Percentiles rank a stretch among this genome's conserved stretches.
phyloP scores from a whole-genome alignment of 176 grass and related monocot species.

The Aegilops longissima region DNA sequence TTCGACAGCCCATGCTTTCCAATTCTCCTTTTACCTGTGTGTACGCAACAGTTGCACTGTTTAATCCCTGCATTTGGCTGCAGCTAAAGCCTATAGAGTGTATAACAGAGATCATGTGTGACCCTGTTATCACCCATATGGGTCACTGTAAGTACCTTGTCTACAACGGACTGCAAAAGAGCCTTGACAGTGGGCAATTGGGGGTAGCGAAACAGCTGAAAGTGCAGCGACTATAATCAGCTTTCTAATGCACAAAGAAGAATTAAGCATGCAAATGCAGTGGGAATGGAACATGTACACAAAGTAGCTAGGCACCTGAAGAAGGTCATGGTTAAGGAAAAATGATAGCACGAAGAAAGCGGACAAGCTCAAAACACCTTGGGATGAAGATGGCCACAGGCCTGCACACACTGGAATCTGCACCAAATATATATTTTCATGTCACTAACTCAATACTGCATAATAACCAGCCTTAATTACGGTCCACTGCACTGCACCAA shows the following conservation, averaged over 20 bases:
- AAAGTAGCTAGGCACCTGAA: background rate
- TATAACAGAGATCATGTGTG: background rate
- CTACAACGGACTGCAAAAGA: background rate
- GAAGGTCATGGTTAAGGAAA: background rate
- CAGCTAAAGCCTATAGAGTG: background rate
- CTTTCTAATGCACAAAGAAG: background rate
- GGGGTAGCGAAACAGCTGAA: background rate
- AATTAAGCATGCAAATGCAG: background rate
- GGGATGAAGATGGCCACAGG: background rate
- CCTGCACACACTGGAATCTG: background rate
- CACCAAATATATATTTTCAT: background rate
- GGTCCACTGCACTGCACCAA: background rate
- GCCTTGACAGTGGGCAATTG: background rate
- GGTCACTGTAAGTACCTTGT: background rate
- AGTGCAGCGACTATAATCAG: background rate
- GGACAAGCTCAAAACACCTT: background rate
- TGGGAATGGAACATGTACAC: background rate
- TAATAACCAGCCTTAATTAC: background rate
- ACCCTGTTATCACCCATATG: background rate
- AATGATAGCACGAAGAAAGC: conserved; percentile 1
- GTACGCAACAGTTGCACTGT: background rate
- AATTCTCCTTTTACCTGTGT: background rate
- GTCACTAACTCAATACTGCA: background rate
- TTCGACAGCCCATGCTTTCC: background rate
- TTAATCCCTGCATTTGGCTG: background rate